A percentile compares a stretch with the other conserved stretches of the same genome.
Conservation (phyloP, 164 flowering plant species). For the Tetracentron sinense region DNA sequence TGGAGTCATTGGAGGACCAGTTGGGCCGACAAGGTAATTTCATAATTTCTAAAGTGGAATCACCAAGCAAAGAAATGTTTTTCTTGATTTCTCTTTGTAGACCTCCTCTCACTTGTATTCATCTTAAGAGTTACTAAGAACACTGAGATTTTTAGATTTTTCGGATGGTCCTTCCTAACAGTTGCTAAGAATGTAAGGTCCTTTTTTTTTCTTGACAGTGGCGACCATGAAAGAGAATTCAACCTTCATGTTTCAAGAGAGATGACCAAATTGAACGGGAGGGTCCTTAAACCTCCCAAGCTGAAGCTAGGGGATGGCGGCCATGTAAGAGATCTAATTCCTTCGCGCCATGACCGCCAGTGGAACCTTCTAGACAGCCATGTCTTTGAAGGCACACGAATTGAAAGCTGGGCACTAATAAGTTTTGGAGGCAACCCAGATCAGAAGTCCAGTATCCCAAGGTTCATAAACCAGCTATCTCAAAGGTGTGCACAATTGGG, state of each 20-base stretch:
- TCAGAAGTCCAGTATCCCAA: constrained; percentile 56
- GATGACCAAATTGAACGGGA: no score
- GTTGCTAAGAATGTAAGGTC: no score
- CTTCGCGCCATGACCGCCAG: constrained; percentile 71
- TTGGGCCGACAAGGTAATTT: constrained; percentile 70
- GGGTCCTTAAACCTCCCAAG: constrained; percentile 83
- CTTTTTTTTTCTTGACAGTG: constrained; percentile 42
- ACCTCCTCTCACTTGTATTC: not conserved
- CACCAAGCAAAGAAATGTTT: not conserved
- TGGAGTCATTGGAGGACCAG: constrained; percentile 65
- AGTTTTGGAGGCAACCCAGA: constrained; percentile 69
- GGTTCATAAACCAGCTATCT: no score
- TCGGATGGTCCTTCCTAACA: no score
- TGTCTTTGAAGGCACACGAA: no score
- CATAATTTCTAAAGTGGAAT: not conserved
- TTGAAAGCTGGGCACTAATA: no score
- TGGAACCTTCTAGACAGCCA: no score
- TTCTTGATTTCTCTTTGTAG: not conserved
- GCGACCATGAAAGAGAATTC: constrained; percentile 58
- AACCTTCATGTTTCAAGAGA: constrained; percentile 68
- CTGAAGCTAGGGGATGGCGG: no score
- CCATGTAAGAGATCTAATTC: no score
- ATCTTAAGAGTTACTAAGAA: no score
- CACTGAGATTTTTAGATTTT: no score
- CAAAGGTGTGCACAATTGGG: no score